Evolutionary conservation across 2,329 filamentous ascomycete genomes (phyloP).

Genomic region (Aphanocladium album): DNA sequence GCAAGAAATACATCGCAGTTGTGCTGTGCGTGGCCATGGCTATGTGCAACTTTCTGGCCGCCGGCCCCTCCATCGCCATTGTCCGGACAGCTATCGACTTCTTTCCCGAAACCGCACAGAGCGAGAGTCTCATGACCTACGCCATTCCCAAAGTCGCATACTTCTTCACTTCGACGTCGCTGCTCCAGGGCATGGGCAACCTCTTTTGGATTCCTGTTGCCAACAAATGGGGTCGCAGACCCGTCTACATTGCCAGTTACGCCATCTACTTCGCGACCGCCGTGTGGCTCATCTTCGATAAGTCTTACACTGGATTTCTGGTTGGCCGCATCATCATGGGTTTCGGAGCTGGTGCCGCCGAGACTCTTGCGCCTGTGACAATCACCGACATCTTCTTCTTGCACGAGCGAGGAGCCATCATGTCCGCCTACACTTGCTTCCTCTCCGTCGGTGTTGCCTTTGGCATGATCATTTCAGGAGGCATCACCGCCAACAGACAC

Average conservation of each 20-base stretch:
- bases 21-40: conserved; percentile 49
- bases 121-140: conserved; percentile 21
- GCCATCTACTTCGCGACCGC: conserved; percentile 36
- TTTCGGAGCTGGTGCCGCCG: conserved; percentile 48
- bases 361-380: conserved; percentile 46
- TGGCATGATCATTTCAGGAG: conserved; percentile 39
- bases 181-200: conserved; percentile 44
- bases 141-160: conserved; percentile 43
- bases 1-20: conserved; percentile 45
- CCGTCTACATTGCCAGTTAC: conserved; percentile 40
- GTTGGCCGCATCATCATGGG: conserved; percentile 47
- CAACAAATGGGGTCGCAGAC: conserved; percentile 41
- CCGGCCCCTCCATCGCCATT: conserved; percentile 49
- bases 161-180: conserved; percentile 47
- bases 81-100: conserved; percentile 41
- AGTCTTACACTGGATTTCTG: conserved; percentile 36
- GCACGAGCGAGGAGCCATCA: conserved; percentile 48
- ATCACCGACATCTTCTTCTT: conserved; percentile 54
- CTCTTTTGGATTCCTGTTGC: conserved; percentile 42
- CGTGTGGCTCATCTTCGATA: conserved; percentile 40
- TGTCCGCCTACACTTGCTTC: conserved; percentile 41
- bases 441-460: conserved; percentile 37
- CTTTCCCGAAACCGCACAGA: conserved; percentile 33
- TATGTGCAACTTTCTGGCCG: conserved; percentile 52
- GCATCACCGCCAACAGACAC: conserved; percentile 42